Evolutionary conservation across 768 basidiomycete genomes (phyloP).

Genomic region (Amanita rubescens): DNA sequence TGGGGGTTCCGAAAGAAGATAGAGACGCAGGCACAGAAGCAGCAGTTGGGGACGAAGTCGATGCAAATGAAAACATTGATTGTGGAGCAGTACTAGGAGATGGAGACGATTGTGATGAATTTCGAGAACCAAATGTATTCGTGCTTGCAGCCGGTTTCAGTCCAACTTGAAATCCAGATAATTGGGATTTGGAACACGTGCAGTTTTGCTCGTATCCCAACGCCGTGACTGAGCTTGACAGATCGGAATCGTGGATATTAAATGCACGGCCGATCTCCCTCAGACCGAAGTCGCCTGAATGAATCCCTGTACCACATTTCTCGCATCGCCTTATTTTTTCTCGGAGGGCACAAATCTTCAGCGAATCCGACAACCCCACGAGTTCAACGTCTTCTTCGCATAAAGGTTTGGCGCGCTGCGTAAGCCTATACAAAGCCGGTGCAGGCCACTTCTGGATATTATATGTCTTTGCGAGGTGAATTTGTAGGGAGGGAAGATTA

Average conservation of each 20-base stretch:
- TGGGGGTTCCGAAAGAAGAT: no score
- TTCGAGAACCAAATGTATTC: no score
- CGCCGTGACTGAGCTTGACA: background rate
- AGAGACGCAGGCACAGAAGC: no score
- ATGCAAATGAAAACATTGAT: no score
- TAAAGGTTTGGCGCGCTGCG: conserved; percentile 17
- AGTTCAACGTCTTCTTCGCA: conserved; percentile 17
- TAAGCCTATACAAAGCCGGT: conserved; percentile 19
- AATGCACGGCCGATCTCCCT: background rate
- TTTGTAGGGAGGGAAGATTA: conserved; percentile 20
- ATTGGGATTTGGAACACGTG: background rate
- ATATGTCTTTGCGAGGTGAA: conserved; percentile 25
- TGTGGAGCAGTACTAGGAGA: no score
- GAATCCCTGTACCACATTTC: background rate
- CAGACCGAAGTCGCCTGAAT: background rate
- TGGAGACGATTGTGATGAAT: no score
- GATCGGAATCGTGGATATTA: background rate
- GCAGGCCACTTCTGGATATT: conserved; percentile 27
- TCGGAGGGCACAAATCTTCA: conserved; percentile 9
- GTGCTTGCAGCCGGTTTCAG: no score
- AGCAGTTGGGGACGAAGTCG: no score
- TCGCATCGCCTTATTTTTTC: background rate
- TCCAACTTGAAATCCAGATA: no score
- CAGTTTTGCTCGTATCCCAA: background rate
- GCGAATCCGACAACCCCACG: conserved; percentile 19